phyloP scores from a whole-genome alignment of 371 early-diverging fungal genomes.

The Nosema muscidifuracis region DNA sequence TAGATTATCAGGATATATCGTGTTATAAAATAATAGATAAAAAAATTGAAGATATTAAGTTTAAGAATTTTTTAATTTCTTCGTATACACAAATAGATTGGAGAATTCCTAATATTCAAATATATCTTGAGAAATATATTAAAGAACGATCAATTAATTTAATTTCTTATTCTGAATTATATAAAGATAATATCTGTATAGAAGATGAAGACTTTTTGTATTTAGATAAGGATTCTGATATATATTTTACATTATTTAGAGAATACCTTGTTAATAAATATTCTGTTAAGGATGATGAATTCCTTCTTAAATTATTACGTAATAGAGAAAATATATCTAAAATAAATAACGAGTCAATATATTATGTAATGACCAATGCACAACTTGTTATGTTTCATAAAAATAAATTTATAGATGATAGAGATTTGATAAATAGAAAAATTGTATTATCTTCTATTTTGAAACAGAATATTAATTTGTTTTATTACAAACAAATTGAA shows the following conservation, averaged over 20 bases:
- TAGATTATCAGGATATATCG: constrained; percentile 37
- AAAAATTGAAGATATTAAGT: not conserved
- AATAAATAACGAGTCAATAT: constrained; percentile 54
- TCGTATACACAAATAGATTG: not conserved
- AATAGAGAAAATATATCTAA: constrained; percentile 55
- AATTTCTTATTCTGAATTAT: not conserved
- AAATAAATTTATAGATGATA: constrained; percentile 35
- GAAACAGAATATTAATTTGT: constrained; percentile 52
- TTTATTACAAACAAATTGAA: constrained; percentile 21
- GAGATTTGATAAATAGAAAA: constrained; percentile 33
- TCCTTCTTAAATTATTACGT: constrained; percentile 25
- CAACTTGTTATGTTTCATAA: constrained; percentile 43
- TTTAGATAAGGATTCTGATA: not conserved
- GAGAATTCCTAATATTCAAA: not conserved
- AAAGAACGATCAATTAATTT: not conserved
- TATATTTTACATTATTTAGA: not conserved
- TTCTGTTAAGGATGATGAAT: not conserved
- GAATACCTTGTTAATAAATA: not conserved
- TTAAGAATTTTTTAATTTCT: not conserved
- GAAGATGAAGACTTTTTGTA: constrained; percentile 10
- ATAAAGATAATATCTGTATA: not conserved
- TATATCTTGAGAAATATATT: not conserved
- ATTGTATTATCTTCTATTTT: constrained; percentile 47
- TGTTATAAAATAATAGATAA: constrained; percentile 31
- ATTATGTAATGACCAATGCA: constrained; percentile 56